Evolutionary conservation across 352 stramenopile species (phyloP).

Genomic region (Globisporangium recalcitrans): DNA sequence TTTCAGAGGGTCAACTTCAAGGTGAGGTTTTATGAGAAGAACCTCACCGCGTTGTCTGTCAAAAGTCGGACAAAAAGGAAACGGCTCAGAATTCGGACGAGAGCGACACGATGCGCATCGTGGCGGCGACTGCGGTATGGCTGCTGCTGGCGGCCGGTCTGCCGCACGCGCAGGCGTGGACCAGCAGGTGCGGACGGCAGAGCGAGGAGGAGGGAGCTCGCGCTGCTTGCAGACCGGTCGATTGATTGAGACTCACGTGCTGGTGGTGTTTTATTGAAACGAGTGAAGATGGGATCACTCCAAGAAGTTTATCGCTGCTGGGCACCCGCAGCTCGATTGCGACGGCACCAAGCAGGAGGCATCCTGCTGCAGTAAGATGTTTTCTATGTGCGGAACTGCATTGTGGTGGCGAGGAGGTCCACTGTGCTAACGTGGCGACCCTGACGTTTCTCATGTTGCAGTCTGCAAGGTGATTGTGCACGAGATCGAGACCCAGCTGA

Average conservation of each 20-base stretch:
- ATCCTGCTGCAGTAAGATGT: slow-evolving; percentile 77
- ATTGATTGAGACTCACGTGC: not conserved
- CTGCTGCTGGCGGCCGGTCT: slow-evolving; percentile 11
- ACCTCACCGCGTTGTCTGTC: no score
- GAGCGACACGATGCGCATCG: slow-evolving; percentile 10
- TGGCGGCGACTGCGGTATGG: not conserved
- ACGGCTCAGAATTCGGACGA: not conserved
- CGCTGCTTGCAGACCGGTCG: not conserved
- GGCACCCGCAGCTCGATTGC: slow-evolving; percentile 58
- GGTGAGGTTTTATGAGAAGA: no score
- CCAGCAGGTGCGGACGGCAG: slow-evolving; percentile 28
- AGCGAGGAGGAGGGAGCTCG: not conserved
- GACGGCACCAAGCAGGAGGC: slow-evolving; percentile 42
- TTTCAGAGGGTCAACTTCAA: slow-evolving; percentile 5
- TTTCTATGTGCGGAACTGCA: not conserved
- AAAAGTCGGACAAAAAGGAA: not conserved
- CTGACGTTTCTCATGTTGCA: slow-evolving; percentile 15
- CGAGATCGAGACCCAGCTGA: slow-evolving; percentile 77
- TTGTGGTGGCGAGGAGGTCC: no score
- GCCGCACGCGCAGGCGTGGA: slow-evolving; percentile 37
- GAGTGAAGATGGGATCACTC: slow-evolving; percentile 63
- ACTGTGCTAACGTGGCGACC: not conserved
- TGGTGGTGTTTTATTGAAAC: not conserved
- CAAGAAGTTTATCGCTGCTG: slow-evolving; percentile 67
- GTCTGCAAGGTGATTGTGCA: slow-evolving; percentile 81